A percentile compares a stretch with the other conserved stretches of the same genome.
These are phyloP conservation scores for Colletotrichum sp. DNA, from an alignment of 2,329 filamentous ascomycete genomes.

Conservation along the genomic window DNA sequence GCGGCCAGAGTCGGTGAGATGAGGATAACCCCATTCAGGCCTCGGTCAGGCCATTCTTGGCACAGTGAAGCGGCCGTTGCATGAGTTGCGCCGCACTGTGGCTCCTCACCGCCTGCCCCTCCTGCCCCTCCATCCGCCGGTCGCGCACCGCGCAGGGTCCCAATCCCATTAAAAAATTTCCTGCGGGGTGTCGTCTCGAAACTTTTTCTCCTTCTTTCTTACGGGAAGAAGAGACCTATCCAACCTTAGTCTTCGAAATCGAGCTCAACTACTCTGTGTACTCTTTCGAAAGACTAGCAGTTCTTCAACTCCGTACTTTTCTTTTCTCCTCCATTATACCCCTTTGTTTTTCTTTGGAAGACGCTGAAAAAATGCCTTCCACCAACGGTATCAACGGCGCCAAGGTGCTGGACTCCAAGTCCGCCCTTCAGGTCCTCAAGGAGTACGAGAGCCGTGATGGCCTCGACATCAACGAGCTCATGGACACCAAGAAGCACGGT, in stretches of 20 bases:
- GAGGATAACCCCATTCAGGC: not conserved
- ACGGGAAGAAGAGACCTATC: conserved; percentile 56
- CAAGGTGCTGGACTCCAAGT: conserved; percentile 73
- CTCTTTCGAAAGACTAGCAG: conserved; percentile 31
- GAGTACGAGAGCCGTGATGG: conserved; percentile 85
- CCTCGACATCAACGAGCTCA: conserved; percentile 82
- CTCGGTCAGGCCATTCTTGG: not conserved
- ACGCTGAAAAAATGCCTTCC: conserved; percentile 52
- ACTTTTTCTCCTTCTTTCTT: conserved; percentile 50
- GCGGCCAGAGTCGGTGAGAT: not conserved
- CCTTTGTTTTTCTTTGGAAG: conserved; percentile 31
- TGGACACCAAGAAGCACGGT: conserved; percentile 90
- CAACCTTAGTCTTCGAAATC: conserved; percentile 32
- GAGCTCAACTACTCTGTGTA: conserved; percentile 30
- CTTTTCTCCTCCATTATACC: conserved; percentile 27
- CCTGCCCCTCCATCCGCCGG: conserved; percentile 14
- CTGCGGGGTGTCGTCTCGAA: conserved; percentile 29
- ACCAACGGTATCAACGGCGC: conserved; percentile 56
- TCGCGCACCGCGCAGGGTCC: conserved; percentile 14
- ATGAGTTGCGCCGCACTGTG: conserved; percentile 2
- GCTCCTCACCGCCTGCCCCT: conserved; percentile 13
- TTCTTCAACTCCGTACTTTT: conserved; percentile 35
- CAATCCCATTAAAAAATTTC: conserved; percentile 44
- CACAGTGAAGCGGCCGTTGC: not conserved
- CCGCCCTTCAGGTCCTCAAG: conserved; percentile 80